Percentiles rank a stretch among this genome's conserved stretches.
These are phyloP conservation scores for Aspergillus homomorphus DNA, from an alignment of 495 filamentous ascomycete genomes.

Conservation along the genomic window DNA sequence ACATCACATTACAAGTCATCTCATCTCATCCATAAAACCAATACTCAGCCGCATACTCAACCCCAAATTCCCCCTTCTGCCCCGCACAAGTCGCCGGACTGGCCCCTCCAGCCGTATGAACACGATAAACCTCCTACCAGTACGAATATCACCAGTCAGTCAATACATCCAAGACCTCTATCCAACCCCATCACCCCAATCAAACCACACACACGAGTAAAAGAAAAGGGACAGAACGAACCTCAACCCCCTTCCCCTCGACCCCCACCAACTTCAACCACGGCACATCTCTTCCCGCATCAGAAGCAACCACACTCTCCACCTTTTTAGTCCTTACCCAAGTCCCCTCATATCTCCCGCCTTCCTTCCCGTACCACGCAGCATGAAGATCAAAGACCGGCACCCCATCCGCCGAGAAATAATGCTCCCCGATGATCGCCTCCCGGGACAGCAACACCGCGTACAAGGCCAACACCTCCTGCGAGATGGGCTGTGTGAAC, in stretches of 20 bases:
- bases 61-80: constrained; percentile 36
- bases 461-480: constrained; percentile 34
- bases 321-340: constrained; percentile 44
- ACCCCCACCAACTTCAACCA: constrained; percentile 57
- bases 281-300: constrained; percentile 50
- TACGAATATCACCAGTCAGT: background rate
- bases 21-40: constrained; percentile 57
- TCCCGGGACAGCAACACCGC: constrained; percentile 22
- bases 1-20: too few species aligned
- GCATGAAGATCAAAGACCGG: constrained; percentile 58
- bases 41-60: constrained; percentile 68
- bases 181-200: constrained; percentile 8
- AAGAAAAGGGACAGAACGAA: constrained; percentile 15
- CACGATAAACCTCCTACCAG: constrained; percentile 57
- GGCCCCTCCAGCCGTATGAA: constrained; percentile 63
- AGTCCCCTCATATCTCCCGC: constrained; percentile 22
- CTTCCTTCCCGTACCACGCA: constrained; percentile 12
- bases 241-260: constrained; percentile 46
- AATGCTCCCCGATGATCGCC: constrained; percentile 60
- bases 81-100: constrained; percentile 46
- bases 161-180: constrained; percentile 13
- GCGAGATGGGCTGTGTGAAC: constrained; percentile 35
- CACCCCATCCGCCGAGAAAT: constrained; percentile 50
- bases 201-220: constrained; percentile 6
- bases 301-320: constrained; percentile 51